phyloP scores from a whole-genome alignment of 352 stramenopile species.

The Globisporangium okanoganense region DNA sequence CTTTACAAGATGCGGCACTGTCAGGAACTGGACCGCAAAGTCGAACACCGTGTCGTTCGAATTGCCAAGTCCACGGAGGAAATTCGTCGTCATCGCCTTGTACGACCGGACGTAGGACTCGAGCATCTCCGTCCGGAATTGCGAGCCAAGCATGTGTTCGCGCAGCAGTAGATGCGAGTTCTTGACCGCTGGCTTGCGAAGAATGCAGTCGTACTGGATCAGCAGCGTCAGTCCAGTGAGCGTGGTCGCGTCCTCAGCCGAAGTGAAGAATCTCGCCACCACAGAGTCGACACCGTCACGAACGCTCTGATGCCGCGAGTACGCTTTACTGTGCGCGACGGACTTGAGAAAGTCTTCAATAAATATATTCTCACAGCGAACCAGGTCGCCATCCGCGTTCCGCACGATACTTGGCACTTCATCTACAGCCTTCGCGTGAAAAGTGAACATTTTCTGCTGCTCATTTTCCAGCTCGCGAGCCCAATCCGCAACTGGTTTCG shows the following conservation, averaged over 20 bases:
- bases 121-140: slow-evolving; percentile 72
- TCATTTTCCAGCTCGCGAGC: slow-evolving; percentile 27
- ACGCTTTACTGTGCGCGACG: slow-evolving; percentile 50
- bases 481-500: slow-evolving; percentile 8
- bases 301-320: slow-evolving; percentile 50
- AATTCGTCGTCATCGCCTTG: slow-evolving; percentile 66
- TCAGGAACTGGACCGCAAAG: slow-evolving; percentile 86
- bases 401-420: slow-evolving; percentile 18
- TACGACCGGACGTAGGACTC: slow-evolving; percentile 75
- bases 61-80: slow-evolving; percentile 75
- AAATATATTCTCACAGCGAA: slow-evolving; percentile 64
- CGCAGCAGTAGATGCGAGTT: slow-evolving; percentile 59
- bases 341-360: slow-evolving; percentile 71
- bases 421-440: slow-evolving; percentile 9
- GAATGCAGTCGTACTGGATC: slow-evolving; percentile 64
- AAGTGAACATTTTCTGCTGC: slow-evolving; percentile 34
- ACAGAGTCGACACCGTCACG: slow-evolving; percentile 58
- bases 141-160: slow-evolving; percentile 71
- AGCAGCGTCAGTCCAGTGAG: slow-evolving; percentile 45
- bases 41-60: slow-evolving; percentile 87
- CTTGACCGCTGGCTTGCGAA: slow-evolving; percentile 57
- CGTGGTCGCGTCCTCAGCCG: not conserved
- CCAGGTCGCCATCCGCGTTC: slow-evolving; percentile 27
- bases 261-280: slow-evolving; percentile 40
- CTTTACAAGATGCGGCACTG: slow-evolving; percentile 74